Base-by-base conservation (phyloP, 805 yeast species). In the Metschnikowia orientalis region DNA sequence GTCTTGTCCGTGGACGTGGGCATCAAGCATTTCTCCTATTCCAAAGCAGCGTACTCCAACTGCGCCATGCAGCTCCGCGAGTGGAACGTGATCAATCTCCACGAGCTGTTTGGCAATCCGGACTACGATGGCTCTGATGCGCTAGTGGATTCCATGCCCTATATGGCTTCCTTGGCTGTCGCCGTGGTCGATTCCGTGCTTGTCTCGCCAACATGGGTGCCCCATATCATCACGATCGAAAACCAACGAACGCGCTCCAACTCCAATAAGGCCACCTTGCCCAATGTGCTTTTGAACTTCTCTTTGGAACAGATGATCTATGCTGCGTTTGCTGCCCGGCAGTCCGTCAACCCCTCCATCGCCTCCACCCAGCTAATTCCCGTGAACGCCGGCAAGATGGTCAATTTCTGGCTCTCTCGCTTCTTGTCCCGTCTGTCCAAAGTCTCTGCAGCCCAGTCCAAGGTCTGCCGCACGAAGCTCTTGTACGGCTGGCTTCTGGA, bases 11-110 rank as follows among this genome's bases (percentile, higher is more conserved):
- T 66, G 6, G 72, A 66, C 38, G 54, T 66, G 8, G 72, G 72
- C 5, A 40, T 65, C 35, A 63, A 63, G 45, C 64, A 66, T 48
- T 63, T 66, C 38, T 54, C 68, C 6, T 63, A 56, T 27, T 63
- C 70, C 44, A 48, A 54, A n/a, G 34, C 24, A 16, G 39, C 37
- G 11, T 42, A 37, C 37, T 32, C 22, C 14, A 22, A 15, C 5
- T 19, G 16, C n/a, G 13, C 11, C 18, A 40, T 35, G 4, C 18
- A 28, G 6, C 23, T 42, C 8, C 14, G 26, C 18, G 38, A 35
- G 12, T 60, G 66, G 66, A 39, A 41, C 18, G 57, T 54, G 25
- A n/a, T 46, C 10, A 47, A 60, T 34, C 49, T 59, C 14, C 51
- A 54, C 27, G 40, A 34, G n/a, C 29, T 11, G 10, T 57, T 31